Evolutionary conservation across 441 rosid genomes (phyloP), one percentile per base, ranked within the genome.

Genomic region (Gossypium trilobum): DNA sequence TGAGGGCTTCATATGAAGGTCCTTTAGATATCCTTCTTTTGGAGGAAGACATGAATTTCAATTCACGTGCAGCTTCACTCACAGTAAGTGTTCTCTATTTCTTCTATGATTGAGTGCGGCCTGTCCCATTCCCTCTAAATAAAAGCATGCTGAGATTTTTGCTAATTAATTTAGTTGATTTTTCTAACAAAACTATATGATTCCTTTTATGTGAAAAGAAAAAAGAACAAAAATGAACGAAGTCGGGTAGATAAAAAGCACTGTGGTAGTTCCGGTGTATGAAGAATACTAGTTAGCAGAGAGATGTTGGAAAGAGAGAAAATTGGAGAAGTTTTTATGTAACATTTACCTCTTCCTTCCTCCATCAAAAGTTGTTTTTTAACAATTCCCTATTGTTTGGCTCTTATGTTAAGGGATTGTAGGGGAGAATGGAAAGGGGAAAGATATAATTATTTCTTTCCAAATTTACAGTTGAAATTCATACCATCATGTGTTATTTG

Each of bases 1-100:
- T 94, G 75, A 89, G 77, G 80, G 78, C 78, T 55, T 88, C 96
- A 27, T 88, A 85, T 42, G 70, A 62, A 9, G 91, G 81, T 74
- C 70, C 80, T 48, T 77, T 80, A 52, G 87, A 90, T 63, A 79
- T 90, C 77, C 83, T 90, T 59, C 79, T 90, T 74, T 77, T 94
- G 55, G 97, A 92, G 74, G 89, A 86, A 75, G 88, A 87, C 76
- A 87, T 91, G 97, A 90, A 90, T 82, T 90, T 94, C 80, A 90
- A 94, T 84, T 84, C 85, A 64, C 81, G 95, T 73, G 89, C 99
- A 73, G 91, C 92, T 81, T 90, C 97, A 52, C 74, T 91, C 73
- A 81, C 82, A 16, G 97, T 91, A 84, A 75, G 89, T 82, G 20
- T 63, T 75, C 52, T 54, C 33, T 63, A 56, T 29, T 50, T 61